Evolutionary conservation across 2,329 filamentous ascomycete species (phyloP).

Genomic region (Coccinonectria pachysandricola): DNA sequence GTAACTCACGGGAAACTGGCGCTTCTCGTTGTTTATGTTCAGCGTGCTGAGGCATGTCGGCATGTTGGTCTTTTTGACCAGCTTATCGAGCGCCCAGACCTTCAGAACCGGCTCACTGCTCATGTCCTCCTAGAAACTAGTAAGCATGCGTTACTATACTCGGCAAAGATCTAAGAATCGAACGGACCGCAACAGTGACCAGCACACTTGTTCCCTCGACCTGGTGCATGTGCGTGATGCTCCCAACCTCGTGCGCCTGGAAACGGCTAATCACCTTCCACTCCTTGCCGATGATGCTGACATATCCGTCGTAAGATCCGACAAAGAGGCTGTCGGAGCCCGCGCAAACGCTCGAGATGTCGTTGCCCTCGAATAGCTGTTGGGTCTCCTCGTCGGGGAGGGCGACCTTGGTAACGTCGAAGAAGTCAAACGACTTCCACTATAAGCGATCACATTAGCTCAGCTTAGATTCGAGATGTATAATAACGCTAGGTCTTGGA

Average conservation of each 20-base stretch:
- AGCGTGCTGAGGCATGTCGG: constrained; percentile 83
- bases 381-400: constrained; percentile 70
- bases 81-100: constrained; percentile 94
- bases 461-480: too few species aligned
- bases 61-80: constrained; percentile 84
- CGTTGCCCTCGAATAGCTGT: constrained; percentile 69
- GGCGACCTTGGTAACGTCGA: constrained; percentile 81
- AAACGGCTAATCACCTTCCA: constrained; percentile 86
- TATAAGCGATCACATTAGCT: too few species aligned
- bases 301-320: constrained; percentile 72
- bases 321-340: constrained; percentile 86
- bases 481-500: too few species aligned
- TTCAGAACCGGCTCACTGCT: constrained; percentile 81
- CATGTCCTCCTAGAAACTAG: constrained; percentile 58
- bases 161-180: background rate
- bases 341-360: constrained; percentile 73
- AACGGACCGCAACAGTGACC: constrained; percentile 61
- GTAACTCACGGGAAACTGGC: constrained; percentile 71
- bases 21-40: constrained; percentile 77
- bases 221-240: constrained; percentile 87
- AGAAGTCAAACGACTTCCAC: constrained; percentile 99
- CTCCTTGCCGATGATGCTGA: constrained; percentile 76
- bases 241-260: constrained; percentile 69
- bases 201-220: constrained; percentile 78
- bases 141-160: constrained; percentile 5